phyloP scores from a whole-genome alignment of 2,329 filamentous ascomycete species.

The Myrmaecium sp. region DNA sequence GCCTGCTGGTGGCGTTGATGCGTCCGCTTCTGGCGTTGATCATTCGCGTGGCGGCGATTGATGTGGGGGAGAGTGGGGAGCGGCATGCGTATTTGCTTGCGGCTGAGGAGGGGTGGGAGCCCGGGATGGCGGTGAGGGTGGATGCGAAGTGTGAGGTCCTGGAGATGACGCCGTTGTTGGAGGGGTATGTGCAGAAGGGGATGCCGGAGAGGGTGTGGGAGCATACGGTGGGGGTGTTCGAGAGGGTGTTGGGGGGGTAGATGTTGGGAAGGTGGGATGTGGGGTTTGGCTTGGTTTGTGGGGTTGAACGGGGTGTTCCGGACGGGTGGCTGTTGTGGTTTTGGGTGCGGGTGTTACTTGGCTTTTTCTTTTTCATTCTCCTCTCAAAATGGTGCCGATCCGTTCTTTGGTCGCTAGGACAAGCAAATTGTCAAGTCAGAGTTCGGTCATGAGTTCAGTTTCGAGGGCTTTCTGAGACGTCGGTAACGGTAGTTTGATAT shows the following conservation, averaged over 20 bases:
- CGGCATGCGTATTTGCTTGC: slow-evolving; percentile 14
- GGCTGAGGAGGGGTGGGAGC: slow-evolving; percentile 6
- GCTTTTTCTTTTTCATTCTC: too few relatives aligned
- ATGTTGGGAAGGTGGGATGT: too few relatives aligned
- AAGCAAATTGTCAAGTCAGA: too few relatives aligned
- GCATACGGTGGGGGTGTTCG: slow-evolving; percentile 5
- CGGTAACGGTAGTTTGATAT: too few relatives aligned
- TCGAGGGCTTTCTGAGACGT: too few relatives aligned
- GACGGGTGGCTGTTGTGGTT: too few relatives aligned
- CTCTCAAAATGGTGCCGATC: too few relatives aligned
- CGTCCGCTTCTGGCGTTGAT: slow-evolving; percentile 6
- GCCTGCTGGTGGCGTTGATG: slow-evolving; percentile 5
- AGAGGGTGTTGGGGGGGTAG: slow-evolving; percentile 5
- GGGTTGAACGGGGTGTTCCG: too few relatives aligned
- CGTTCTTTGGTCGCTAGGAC: too few relatives aligned
- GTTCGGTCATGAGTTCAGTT: too few relatives aligned
- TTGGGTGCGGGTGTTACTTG: too few relatives aligned
- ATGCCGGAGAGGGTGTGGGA: slow-evolving; percentile 7
- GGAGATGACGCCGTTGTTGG: slow-evolving; percentile 5
- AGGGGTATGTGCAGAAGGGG: slow-evolving; percentile 4
- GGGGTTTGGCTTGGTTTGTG: too few relatives aligned
- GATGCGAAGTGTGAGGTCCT: slow-evolving; percentile 3
- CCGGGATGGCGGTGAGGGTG: slow-evolving; percentile 5
- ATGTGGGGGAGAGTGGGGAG: slow-evolving; percentile 12
- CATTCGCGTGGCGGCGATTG: slow-evolving; percentile 8